Evolutionary conservation across 176 grass and related monocot species (phyloP).

Genomic region (Oryza officinalis): DNA sequence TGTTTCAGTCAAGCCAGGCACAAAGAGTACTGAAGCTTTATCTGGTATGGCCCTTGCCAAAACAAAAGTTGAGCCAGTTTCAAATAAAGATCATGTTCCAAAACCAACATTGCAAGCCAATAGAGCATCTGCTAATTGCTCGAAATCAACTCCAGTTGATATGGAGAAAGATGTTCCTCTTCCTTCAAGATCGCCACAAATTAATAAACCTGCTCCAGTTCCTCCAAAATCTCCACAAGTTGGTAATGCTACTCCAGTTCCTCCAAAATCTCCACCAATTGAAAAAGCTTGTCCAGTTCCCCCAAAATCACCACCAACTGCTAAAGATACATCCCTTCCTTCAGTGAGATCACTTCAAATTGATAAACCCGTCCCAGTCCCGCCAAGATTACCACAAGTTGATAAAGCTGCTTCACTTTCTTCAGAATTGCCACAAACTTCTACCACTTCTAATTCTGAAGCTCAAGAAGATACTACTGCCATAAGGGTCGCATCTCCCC

Average conservation of each 20-base stretch:
- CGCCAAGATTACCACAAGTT: slow-evolving; percentile 43
- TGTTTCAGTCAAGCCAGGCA: slow-evolving; percentile 27
- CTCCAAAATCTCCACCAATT: slow-evolving; percentile 35
- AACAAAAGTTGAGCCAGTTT: slow-evolving; percentile 35
- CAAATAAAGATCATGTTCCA: slow-evolving; percentile 35
- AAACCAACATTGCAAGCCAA: slow-evolving; percentile 35
- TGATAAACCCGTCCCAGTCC: slow-evolving; percentile 37
- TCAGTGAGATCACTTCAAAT: slow-evolving; percentile 40
- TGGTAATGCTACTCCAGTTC: slow-evolving; percentile 21
- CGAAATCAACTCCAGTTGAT: slow-evolving; percentile 38
- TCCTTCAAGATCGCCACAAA: slow-evolving; percentile 33
- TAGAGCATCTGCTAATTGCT: slow-evolving; percentile 24
- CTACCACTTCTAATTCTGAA: slow-evolving; percentile 33
- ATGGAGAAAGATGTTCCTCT: slow-evolving; percentile 39
- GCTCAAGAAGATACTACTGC: slow-evolving; percentile 32
- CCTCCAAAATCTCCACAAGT: slow-evolving; percentile 22
- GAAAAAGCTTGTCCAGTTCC: slow-evolving; percentile 17
- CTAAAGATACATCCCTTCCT: slow-evolving; percentile 42
- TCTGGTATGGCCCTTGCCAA: slow-evolving; percentile 18
- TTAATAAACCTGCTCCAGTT: slow-evolving; percentile 22
- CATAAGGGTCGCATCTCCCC: slow-evolving; percentile 30
- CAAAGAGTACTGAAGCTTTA: slow-evolving; percentile 27
- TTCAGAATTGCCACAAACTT: slow-evolving; percentile 40
- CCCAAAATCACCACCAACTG: slow-evolving; percentile 20
- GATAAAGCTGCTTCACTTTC: slow-evolving; percentile 32